Base-by-base conservation (phyloP, 2,329 filamentous ascomycete genomes). In the Lasiodiplodia gonubiensis region DNA sequence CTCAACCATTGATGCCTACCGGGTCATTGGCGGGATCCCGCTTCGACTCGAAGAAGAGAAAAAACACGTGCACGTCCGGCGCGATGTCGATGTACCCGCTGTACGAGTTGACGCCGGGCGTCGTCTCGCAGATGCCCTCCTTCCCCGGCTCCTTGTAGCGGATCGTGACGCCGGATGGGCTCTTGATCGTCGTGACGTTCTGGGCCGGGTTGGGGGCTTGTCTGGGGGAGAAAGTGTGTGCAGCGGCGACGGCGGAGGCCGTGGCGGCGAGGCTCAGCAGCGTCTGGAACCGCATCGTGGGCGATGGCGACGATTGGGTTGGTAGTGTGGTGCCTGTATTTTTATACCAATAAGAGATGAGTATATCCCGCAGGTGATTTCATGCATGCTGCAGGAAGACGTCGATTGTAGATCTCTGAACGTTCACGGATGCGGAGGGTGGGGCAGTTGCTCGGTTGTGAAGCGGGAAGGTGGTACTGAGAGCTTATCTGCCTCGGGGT, bases 11-110 rank as follows among this genome's bases (percentile, higher is more conserved):
- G 88, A 84, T 0, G 83, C 78, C 78, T 3, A 82, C 83, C 0
- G 82, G 84, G 73, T 83, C 82, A 67, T 81, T 84, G 35, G 84
- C 74, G 0, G 80, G 82, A 68, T 82, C 79, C 54, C 82, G 78
- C 21, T 82, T 77, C 10, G 81, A 77, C 70, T 83, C 82, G 64
- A 84, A 84, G 70, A 82, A 83, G 80, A 80, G 81, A 68, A 82
- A 81, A 68, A 79, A 80, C 74, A 80, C 77, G 60, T 80, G 75
- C 21, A 74, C 77, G 18, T 74, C 71, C 1, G 81, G 79, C 39
- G 75, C 70, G 53, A 79, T 69, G 67, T 75, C 77, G 64, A 79
- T 77, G 67, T 79, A 79, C n/a, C 77, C 77, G 2, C 76, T 70
- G 72, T 78, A 79, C 55, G 77, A 76, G 60, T 78, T 74, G n/a